Percentiles rank a stretch among this genome's conserved stretches.
Conservation (phyloP, 2,329 filamentous ascomycete species). For the Talaromyces atroroseus region DNA sequence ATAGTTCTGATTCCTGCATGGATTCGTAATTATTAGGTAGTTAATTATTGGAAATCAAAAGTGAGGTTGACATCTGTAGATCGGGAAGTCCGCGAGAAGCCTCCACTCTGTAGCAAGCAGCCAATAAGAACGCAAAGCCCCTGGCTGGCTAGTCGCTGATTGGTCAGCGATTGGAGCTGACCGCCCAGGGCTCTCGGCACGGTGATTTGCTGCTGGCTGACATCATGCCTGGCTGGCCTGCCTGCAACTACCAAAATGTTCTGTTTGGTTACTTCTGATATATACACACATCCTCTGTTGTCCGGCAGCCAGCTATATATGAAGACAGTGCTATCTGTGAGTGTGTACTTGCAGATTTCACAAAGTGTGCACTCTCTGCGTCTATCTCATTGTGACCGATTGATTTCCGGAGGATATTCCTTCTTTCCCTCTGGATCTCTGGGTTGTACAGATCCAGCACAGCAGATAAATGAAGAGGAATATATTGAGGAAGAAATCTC, state of each 20-base stretch:
- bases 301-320: background rate
- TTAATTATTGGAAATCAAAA: slow-evolving; percentile 3
- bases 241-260: background rate
- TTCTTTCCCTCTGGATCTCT: background rate
- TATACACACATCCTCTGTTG: background rate
- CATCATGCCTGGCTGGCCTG: slow-evolving; percentile 4
- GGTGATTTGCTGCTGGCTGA: background rate
- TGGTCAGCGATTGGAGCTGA: background rate
- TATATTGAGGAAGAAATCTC: slow-evolving; percentile 9
- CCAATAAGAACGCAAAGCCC: background rate
- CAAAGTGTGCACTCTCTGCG: background rate
- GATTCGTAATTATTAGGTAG: slow-evolving; percentile 9
- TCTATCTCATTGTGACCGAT: background rate
- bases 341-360: background rate
- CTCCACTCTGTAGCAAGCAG: background rate
- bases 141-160: background rate
- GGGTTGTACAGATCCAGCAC: background rate
- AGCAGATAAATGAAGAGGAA: slow-evolving; percentile 13
- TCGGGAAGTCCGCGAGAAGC: slow-evolving; percentile 1
- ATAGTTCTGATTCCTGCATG: background rate
- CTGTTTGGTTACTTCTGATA: no score
- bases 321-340: background rate
- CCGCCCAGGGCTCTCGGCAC: background rate
- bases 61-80: background rate
- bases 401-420: slow-evolving; percentile 1